Conservation (phyloP, 768 basidiomycete genomes). For the Nidularia pulvinata region DNA sequence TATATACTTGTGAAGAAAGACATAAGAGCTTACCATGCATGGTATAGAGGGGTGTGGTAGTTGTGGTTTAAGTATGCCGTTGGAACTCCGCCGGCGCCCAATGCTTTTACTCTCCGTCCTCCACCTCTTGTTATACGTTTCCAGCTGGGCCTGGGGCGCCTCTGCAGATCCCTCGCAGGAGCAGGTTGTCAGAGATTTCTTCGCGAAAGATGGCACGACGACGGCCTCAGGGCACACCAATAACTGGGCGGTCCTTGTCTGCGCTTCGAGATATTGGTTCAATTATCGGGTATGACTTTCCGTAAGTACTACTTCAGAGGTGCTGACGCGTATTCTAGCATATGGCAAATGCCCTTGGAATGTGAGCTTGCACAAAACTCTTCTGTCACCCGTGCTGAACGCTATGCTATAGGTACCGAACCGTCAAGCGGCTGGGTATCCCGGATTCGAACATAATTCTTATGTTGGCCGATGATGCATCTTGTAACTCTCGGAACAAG, state of each 20-base stretch:
- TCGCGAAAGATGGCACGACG: conserved; percentile 31
- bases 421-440: conserved; percentile 96
- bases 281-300: conserved; percentile 82
- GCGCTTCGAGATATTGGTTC: conserved; percentile 96
- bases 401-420: conserved; percentile 76
- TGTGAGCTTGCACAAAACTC: conserved; percentile 48
- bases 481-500: conserved; percentile 91
- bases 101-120: conserved; percentile 27
- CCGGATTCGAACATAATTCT: conserved; percentile 99
- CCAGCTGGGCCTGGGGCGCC: conserved; percentile 27
- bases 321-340: conserved; percentile 54
- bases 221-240: conserved; percentile 72
- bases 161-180: conserved; percentile 26
- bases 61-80: conserved; percentile 9
- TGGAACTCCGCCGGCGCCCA: conserved; percentile 12
- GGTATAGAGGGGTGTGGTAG: conserved; percentile 3
- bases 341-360: conserved; percentile 97
- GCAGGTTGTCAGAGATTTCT: conserved; percentile 43
- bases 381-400: background rate
- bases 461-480: conserved; percentile 97
- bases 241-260: conserved; percentile 98
- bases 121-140: conserved; percentile 28
- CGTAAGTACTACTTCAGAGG: background rate
- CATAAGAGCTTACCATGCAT: conserved; percentile 16
- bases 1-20: background rate